Evolutionary conservation across 306 rosid species (phyloP).

Genomic region (Vigna mungo): DNA sequence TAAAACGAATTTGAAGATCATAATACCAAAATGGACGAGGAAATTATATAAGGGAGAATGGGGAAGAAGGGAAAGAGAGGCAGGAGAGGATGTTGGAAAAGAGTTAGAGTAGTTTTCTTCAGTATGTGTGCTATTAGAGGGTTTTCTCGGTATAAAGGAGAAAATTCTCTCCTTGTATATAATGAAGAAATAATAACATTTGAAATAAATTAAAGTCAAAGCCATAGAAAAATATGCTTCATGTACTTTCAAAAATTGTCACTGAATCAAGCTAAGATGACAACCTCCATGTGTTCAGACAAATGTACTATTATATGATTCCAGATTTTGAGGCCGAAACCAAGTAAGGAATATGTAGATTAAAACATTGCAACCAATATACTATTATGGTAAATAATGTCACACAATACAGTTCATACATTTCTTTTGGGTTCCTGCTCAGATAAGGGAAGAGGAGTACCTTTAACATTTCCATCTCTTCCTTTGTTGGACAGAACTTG

Average conservation of each 20-base stretch:
- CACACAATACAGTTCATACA: slow-evolving; percentile 20
- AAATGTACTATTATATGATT: background rate
- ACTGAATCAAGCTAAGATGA: slow-evolving; percentile 18
- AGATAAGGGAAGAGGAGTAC: slow-evolving; percentile 46
- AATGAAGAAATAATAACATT: background rate
- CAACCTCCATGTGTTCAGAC: slow-evolving; percentile 3
- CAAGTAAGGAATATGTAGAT: slow-evolving; percentile 2
- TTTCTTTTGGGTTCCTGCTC: slow-evolving; percentile 2
- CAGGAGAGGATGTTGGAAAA: background rate
- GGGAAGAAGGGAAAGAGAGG: background rate
- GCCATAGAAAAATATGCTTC: background rate
- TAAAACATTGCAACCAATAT: slow-evolving; percentile 32
- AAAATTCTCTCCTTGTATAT: background rate
- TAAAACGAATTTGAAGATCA: background rate
- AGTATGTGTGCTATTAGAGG: background rate
- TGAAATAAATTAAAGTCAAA: slow-evolving; percentile 25
- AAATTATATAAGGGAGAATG: background rate
- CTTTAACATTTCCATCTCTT: slow-evolving; percentile 94
- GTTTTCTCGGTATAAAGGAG: background rate
- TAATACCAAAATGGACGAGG: background rate
- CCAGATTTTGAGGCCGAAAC: slow-evolving; percentile 10
- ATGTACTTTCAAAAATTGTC: background rate
- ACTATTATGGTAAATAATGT: slow-evolving; percentile 31
- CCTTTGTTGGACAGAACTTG: slow-evolving; percentile 94
- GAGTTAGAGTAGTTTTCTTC: background rate